Evolutionary conservation across 192 early-diverging fungal genomes (phyloP), one percentile per base, ranked within the genome.

Genomic region (Spizellomyces sp.): DNA sequence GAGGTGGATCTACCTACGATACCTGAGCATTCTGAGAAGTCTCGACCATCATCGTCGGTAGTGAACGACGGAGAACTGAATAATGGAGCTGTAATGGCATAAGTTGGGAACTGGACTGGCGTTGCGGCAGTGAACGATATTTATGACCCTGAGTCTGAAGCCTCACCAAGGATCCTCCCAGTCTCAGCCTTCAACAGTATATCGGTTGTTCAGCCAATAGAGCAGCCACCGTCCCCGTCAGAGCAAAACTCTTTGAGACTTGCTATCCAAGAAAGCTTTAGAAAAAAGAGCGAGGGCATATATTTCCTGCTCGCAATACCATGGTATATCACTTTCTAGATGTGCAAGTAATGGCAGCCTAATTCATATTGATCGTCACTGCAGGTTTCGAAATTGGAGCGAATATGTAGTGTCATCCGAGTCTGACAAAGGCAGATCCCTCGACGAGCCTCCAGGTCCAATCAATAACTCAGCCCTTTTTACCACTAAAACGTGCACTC

Each of bases 401-500:
- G 19, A 42, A 22, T 61, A 42, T 3, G 15, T 45, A 65, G 44
- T 42, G 15, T 9, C 17, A 27, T 15, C 58, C 59, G 43, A 70
- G 8, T 43, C 36, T 15, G 44, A 21, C 14, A 58, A 58, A 14
- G 64, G 15, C 17, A 52, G 19, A 9, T 22, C 55, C 54, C 27
- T 50, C 5, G 22, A 41, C 48, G n/a, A 66, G 22, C 50, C 10
- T 65, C 48, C 55, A 52, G 50, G 50, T 0, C 62, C 63, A 42
- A 67, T 74, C 46, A 57, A 74, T 21, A 74, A 67, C n/a, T 17
- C 52, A 21, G 3, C 17, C 12, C 64, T 74, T 4, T 45, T 74
- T n/a, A 63, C 62, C 19, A 6, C 61, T 27, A 61, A 12, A 22
- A 22, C 12, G 21, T 61, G 19, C 41, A 14, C 12, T 61, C 14